These are phyloP conservation scores for Phaffia australis DNA, from an alignment of 768 basidiomycete genomes.

Conservation along the genomic window DNA sequence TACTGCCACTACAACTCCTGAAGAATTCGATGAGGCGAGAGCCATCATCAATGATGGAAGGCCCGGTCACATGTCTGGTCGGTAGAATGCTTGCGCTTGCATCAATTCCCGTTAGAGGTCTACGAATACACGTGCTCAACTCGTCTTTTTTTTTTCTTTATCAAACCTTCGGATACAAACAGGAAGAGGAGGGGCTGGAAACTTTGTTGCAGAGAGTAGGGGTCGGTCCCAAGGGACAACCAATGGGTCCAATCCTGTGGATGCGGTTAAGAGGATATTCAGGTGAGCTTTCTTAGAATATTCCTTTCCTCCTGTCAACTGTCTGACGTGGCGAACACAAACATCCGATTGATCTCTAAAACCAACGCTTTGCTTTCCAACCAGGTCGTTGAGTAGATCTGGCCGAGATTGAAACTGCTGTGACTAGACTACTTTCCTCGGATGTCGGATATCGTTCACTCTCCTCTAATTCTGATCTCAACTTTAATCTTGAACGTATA, in stretches of 20 bases:
- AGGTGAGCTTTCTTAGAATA: neutral
- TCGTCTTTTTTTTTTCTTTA: neutral
- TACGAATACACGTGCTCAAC: neutral
- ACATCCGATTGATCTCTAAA: too few relatives aligned
- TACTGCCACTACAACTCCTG: neutral
- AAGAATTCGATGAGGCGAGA: conserved; percentile 4
- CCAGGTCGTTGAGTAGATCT: too few relatives aligned
- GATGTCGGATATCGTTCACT: too few relatives aligned
- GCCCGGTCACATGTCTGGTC: conserved; percentile 9
- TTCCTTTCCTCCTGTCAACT: too few relatives aligned
- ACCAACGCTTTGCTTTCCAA: too few relatives aligned
- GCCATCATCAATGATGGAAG: neutral
- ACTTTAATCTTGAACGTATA: too few relatives aligned
- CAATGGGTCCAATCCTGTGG: conserved; percentile 1
- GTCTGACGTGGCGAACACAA: too few relatives aligned
- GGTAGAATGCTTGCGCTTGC: neutral
- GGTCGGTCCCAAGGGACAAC: neutral
- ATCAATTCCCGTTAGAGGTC: too few relatives aligned
- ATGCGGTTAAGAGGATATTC: conserved; percentile 10
- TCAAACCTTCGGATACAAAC: neutral
- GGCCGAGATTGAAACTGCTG: too few relatives aligned
- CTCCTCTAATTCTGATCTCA: too few relatives aligned
- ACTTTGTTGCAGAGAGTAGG: neutral
- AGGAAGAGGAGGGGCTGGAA: neutral
- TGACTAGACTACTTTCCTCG: too few relatives aligned